Conservation (phyloP, 352 stramenopile genomes). For the Globisporangium paddicum region DNA sequence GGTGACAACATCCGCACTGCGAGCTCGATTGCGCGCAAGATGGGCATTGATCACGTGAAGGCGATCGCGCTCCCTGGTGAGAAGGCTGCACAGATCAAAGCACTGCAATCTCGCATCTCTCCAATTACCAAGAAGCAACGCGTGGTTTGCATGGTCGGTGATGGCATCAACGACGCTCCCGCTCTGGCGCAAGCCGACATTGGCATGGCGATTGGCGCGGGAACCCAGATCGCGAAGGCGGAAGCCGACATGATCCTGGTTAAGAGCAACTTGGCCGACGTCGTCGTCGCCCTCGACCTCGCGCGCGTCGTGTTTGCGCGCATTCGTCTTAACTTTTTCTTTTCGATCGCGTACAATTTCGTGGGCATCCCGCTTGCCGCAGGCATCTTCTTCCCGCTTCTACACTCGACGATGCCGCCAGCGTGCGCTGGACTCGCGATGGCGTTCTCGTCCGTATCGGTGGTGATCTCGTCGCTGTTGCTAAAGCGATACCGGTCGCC, state of each 20-base stretch:
- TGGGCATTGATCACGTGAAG: conserved; percentile 87
- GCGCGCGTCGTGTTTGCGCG: conserved; percentile 76
- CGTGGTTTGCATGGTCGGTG: conserved; percentile 91
- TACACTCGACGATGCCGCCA: conserved; percentile 82
- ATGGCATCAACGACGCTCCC: conserved; percentile 95
- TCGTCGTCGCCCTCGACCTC: conserved; percentile 81
- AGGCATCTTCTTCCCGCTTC: conserved; percentile 81
- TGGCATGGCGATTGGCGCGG: conserved; percentile 90
- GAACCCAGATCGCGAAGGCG: conserved; percentile 87
- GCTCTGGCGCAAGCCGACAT: conserved; percentile 91
- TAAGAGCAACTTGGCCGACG: conserved; percentile 76
- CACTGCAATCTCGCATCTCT: conserved; percentile 65
- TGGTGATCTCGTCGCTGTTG: conserved; percentile 80
- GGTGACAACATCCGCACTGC: conserved; percentile 93
- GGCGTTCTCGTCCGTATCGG: conserved; percentile 86
- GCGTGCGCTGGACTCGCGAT: conserved; percentile 82
- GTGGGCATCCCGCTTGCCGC: conserved; percentile 78
- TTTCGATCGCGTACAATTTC: conserved; percentile 85
- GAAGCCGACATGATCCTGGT: conserved; percentile 89
- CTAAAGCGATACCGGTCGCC: conserved; percentile 74
- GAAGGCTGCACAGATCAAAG: conserved; percentile 92
- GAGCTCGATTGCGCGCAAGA: conserved; percentile 79
- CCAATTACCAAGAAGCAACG: conserved; percentile 66
- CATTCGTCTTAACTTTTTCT: conserved; percentile 88
- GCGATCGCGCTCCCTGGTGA: conserved; percentile 90